Conservation (phyloP, 148 eudicot species). For the Rhododendron ferrugineum region DNA sequence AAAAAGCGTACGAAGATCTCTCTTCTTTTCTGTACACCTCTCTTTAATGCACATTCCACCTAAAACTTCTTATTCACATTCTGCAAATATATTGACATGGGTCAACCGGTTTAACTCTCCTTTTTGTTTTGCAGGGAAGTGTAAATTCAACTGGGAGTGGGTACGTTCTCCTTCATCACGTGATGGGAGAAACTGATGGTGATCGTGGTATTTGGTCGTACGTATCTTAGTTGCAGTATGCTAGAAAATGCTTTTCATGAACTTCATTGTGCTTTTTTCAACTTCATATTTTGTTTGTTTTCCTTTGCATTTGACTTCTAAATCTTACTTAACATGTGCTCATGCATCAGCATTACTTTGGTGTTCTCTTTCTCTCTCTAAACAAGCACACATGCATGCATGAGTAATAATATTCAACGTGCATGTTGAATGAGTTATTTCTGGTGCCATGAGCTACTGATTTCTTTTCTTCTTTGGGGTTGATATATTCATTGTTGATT, state of each 20-base stretch:
- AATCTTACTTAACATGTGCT: not conserved
- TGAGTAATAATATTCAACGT: not conserved
- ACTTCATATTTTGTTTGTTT: not conserved
- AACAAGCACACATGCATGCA: not conserved
- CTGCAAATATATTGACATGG: not conserved
- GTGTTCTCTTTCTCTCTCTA: not conserved
- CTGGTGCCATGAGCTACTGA: not conserved
- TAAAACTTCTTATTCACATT: not conserved
- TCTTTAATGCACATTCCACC: not conserved
- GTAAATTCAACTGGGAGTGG: constrained; percentile 89
- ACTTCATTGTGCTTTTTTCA: not conserved
- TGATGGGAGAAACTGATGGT: constrained; percentile 98
- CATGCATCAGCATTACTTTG: not conserved
- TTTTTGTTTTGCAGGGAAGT: constrained; percentile 54
- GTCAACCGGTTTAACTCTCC: constrained; percentile 4
- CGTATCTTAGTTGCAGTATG: constrained; percentile 34
- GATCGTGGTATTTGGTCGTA: constrained; percentile 98
- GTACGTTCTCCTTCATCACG: constrained; percentile 92
- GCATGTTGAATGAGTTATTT: not conserved
- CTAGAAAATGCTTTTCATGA: constrained; percentile 2
- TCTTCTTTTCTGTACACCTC: too few relatives aligned
- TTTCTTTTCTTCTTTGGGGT: not conserved
- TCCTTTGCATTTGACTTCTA: not conserved
- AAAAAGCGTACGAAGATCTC: too few relatives aligned
- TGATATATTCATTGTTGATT: not conserved